Evolutionary conservation across 2,329 filamentous ascomycete genomes (phyloP).

Genomic region (Fusarium foetens): DNA sequence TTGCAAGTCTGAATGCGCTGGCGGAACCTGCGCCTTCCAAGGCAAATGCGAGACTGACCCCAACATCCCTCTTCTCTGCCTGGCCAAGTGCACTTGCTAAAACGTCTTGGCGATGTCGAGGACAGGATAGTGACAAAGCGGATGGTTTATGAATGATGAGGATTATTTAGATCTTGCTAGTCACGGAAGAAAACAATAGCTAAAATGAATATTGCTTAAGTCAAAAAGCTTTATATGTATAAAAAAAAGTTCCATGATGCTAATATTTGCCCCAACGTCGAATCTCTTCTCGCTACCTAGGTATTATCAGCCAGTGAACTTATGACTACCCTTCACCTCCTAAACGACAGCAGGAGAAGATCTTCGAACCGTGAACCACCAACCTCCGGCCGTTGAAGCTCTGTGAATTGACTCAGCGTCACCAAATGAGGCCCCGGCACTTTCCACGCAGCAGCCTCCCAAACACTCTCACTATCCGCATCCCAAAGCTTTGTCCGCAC

Average conservation of each 20-base stretch:
- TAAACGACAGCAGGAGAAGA: not conserved
- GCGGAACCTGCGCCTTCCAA: constrained; percentile 2
- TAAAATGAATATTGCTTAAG: not conserved
- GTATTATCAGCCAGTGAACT: fast-evolving
- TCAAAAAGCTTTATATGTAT: no score
- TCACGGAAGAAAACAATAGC: fast-evolving
- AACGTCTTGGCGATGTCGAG: not conserved
- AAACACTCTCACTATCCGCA: not conserved
- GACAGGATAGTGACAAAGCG: fast-evolving
- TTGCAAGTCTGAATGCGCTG: constrained; percentile 10
- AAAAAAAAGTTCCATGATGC: fast-evolving
- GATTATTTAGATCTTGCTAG: no score
- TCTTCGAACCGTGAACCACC: not conserved
- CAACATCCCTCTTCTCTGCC: not conserved
- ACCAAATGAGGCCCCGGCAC: not conserved
- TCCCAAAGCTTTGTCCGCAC: not conserved
- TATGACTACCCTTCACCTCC: fast-evolving
- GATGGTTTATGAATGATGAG: not conserved
- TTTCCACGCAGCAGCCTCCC: not conserved
- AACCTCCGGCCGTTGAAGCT: fast-evolving
- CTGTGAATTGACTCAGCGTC: not conserved
- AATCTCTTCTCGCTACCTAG: fast-evolving
- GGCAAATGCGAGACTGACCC: not conserved
- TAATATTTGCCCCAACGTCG: fast-evolving
- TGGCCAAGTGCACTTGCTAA: constrained; percentile 6